Percentiles rank a stretch among this genome's conserved stretches.
These are phyloP conservation scores for Cokeromyces recurvatus DNA, from an alignment of 371 early-diverging fungal species.

Conservation along the genomic window DNA sequence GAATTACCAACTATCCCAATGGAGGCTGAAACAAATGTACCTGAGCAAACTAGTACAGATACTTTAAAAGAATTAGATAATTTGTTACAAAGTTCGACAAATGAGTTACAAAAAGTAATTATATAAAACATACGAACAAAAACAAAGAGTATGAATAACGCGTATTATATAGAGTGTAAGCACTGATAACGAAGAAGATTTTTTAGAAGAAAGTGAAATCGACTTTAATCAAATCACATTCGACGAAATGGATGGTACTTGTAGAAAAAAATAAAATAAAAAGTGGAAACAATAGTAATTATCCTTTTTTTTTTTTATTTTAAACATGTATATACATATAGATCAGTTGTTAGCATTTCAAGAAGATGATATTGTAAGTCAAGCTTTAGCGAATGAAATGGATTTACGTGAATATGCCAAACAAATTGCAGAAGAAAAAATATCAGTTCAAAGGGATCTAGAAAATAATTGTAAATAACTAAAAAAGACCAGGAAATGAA, in stretches of 20 bases:
- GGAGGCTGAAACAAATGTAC: background rate
- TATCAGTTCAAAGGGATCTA: slow-evolving; percentile 62
- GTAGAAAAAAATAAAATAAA: background rate
- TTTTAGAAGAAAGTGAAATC: slow-evolving; percentile 23
- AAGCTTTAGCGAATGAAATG: slow-evolving; percentile 77
- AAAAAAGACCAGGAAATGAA: no score
- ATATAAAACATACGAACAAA: background rate
- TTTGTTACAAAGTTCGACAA: slow-evolving; percentile 16
- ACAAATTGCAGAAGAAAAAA: slow-evolving; percentile 71
- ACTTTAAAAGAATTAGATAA: slow-evolving; percentile 28
- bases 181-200: slow-evolving; percentile 8
- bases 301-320: background rate
- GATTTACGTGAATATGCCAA: slow-evolving; percentile 85
- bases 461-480: slow-evolving; percentile 65
- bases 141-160: background rate
- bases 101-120: background rate
- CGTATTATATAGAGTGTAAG: background rate
- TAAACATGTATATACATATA: no score
- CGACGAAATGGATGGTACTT: slow-evolving; percentile 54
- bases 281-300: background rate
- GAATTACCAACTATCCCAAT: no score
- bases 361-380: slow-evolving; percentile 76
- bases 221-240: slow-evolving; percentile 43
- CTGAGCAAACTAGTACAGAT: background rate
- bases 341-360: slow-evolving; percentile 63